A percentile compares a stretch with the other conserved stretches of the same genome.
phyloP scores from a whole-genome alignment of 2,329 filamentous ascomycete genomes.

The Ambrosiella xylebori region DNA sequence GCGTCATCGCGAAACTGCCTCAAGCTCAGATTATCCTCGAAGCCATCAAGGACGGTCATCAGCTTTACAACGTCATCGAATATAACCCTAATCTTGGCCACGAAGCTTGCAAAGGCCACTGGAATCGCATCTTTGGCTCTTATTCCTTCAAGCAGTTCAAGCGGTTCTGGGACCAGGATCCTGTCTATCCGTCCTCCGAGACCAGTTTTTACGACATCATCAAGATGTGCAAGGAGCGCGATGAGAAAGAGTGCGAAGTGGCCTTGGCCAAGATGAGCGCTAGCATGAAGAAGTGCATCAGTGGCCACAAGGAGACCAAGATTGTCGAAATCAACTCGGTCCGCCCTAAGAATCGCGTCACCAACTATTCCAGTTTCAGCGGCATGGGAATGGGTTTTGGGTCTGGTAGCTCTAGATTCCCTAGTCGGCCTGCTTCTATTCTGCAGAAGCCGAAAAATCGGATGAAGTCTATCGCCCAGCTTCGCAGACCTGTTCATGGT shows the following conservation, averaged over 20 bases:
- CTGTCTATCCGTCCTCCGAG: background rate
- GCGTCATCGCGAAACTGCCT: background rate
- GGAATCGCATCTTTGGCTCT: background rate
- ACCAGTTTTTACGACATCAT: too few species aligned
- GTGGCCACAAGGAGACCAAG: background rate
- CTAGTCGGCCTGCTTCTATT: background rate
- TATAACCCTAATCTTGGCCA: background rate
- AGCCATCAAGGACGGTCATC: background rate
- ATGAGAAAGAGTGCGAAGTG: too few species aligned
- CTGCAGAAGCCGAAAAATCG: too few species aligned
- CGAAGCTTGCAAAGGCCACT: background rate
- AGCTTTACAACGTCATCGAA: background rate
- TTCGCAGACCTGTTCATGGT: too few species aligned
- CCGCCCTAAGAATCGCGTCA: constrained; percentile 5
- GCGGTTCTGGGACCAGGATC: background rate
- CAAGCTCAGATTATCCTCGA: background rate
- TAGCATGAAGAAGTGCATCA: too few species aligned
- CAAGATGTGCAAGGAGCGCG: too few species aligned
- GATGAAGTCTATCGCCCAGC: too few species aligned
- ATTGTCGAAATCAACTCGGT: constrained; percentile 2
- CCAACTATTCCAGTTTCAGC: background rate
- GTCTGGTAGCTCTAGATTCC: background rate
- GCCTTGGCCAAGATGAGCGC: background rate
- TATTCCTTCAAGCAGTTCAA: background rate
- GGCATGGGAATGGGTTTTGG: background rate